Percentiles rank a stretch among this genome's conserved stretches.
Evolutionary conservation across 2,329 filamentous ascomycete genomes (phyloP).

Genomic region (Aaosphaeria arxii): DNA sequence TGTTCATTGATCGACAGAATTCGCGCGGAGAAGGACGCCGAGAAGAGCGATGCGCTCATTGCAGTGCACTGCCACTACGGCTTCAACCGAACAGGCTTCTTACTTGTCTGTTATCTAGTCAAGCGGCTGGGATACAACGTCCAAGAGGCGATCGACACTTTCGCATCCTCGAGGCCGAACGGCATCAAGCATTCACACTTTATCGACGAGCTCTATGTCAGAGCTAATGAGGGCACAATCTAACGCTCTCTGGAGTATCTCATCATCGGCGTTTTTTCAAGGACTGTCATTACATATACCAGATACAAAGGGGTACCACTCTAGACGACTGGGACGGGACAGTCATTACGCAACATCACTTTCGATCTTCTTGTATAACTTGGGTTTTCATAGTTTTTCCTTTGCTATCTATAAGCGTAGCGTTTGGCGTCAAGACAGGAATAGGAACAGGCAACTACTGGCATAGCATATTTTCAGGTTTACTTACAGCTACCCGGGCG

Average conservation of each 20-base stretch:
- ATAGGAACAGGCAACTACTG: too few relatives aligned
- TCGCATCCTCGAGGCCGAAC: conserved; percentile 68
- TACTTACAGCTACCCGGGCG: too few relatives aligned
- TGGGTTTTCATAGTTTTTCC: too few relatives aligned
- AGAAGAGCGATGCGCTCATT: conserved; percentile 50
- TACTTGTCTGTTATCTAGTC: conserved; percentile 87
- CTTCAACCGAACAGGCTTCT: conserved; percentile 90
- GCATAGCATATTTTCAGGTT: too few relatives aligned
- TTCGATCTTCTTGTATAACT: too few relatives aligned
- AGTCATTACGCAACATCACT: too few relatives aligned
- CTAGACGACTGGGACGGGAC: too few relatives aligned
- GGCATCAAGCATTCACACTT: conserved; percentile 92
- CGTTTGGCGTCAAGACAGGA: too few relatives aligned
- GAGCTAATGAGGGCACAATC: neutral
- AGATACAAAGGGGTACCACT: too few relatives aligned
- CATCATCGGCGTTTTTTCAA: too few relatives aligned
- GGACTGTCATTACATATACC: too few relatives aligned
- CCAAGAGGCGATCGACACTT: conserved; percentile 74
- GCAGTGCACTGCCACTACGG: conserved; percentile 95
- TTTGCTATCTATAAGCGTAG: too few relatives aligned
- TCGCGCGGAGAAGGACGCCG: conserved; percentile 38
- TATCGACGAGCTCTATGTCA: conserved; percentile 73
- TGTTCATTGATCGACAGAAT: conserved; percentile 55
- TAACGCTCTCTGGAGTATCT: neutral
- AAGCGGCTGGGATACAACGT: conserved; percentile 71